These are phyloP conservation scores for Eimeria tenella DNA, from an alignment of 169 alveolate genomes.

Conservation along the genomic window DNA sequence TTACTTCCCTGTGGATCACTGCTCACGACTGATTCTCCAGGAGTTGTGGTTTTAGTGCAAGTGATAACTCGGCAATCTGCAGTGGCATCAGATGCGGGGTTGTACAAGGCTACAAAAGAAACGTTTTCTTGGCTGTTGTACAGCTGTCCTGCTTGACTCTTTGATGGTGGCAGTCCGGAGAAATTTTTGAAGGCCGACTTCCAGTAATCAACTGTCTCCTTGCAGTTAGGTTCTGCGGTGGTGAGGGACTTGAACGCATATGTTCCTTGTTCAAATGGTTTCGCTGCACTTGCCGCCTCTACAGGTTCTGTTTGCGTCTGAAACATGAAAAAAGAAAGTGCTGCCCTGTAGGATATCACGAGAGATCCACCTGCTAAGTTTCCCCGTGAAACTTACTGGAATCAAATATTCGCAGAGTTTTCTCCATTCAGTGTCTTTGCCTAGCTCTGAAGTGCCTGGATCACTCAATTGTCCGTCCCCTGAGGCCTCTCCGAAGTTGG, in stretches of 20 bases:
- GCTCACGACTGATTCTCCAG: too few species aligned
- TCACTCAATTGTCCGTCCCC: neutral
- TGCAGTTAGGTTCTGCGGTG: neutral
- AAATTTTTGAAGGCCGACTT: slow-evolving; percentile 16
- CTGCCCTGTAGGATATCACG: too few species aligned
- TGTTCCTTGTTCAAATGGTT: neutral
- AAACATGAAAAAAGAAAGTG: neutral
- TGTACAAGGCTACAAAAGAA: slow-evolving; percentile 47
- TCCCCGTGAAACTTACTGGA: neutral
- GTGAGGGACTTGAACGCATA: slow-evolving; percentile 28
- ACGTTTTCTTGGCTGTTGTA: neutral
- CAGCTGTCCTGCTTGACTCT: neutral
- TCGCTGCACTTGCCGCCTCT: too few species aligned
- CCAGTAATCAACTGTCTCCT: neutral
- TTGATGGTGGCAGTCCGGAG: slow-evolving; percentile 11
- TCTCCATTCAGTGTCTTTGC: neutral
- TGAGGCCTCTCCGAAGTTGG: neutral
- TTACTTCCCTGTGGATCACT: too few species aligned
- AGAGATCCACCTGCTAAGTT: neutral
- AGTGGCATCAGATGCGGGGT: neutral
- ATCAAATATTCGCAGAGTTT: neutral
- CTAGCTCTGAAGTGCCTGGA: neutral
- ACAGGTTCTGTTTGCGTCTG: neutral
- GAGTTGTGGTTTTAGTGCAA: neutral
- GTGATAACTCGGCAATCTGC: slow-evolving; percentile 40